Percentiles rank a stretch among this genome's conserved stretches.
phyloP scores from a whole-genome alignment of 192 early-diverging fungal species.

The Coemansia pectinata region DNA sequence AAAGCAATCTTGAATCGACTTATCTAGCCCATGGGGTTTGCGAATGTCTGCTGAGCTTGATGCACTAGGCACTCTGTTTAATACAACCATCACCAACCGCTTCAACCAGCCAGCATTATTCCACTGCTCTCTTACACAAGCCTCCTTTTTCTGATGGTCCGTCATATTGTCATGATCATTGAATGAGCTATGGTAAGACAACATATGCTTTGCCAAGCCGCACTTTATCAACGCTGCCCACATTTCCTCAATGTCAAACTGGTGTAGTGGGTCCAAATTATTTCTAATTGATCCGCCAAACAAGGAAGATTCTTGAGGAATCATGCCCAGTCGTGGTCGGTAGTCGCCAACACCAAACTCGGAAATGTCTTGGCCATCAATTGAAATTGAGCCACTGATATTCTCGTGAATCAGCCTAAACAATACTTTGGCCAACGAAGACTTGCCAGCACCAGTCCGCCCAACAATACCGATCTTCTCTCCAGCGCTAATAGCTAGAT shows the following conservation, averaged over 20 bases:
- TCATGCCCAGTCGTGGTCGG: conserved; percentile 49
- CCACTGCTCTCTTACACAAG: conserved; percentile 7
- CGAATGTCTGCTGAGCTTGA: neutral
- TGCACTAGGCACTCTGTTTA: neutral
- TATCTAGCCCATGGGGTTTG: neutral
- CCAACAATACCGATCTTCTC: conserved; percentile 63
- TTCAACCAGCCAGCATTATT: conserved; percentile 5
- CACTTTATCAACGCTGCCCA: conserved; percentile 23
- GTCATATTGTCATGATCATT: neutral
- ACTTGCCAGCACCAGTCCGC: conserved; percentile 64
- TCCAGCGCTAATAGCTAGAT: conserved; percentile 52
- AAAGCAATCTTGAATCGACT: neutral
- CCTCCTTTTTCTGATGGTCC: neutral
- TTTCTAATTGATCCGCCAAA: conserved; percentile 63
- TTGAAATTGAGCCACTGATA: conserved; percentile 56
- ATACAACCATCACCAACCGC: conserved; percentile 4
- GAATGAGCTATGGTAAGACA: neutral
- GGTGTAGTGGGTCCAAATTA: conserved; percentile 67
- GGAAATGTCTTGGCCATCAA: conserved; percentile 78
- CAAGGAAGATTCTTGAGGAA: conserved; percentile 65
- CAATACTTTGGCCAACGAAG: conserved; percentile 58
- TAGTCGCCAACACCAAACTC: conserved; percentile 68
- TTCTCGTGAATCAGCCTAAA: conserved; percentile 66
- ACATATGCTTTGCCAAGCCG: conserved; percentile 1
- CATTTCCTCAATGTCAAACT: conserved; percentile 21